phyloP scores from a whole-genome alignment of 345 rosid genomes.

The Hibiscus syriacus region DNA sequence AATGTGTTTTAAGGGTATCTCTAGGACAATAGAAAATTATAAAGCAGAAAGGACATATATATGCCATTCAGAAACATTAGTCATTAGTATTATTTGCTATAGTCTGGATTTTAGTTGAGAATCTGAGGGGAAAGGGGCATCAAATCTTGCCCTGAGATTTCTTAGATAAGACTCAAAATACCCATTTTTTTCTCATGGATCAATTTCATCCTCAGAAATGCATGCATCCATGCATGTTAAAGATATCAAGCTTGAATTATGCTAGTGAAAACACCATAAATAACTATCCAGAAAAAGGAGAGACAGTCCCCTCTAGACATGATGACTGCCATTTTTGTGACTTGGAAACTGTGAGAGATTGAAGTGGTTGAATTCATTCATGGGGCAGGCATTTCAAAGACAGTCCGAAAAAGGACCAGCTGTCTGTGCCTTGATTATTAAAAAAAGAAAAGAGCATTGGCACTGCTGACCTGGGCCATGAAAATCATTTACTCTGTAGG shows the following conservation, averaged over 20 bases:
- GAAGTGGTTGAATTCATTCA: not conserved
- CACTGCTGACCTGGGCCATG: conserved; percentile 9
- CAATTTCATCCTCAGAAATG: conserved; percentile 3
- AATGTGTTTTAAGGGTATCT: conserved; percentile 14
- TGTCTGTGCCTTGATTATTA: not conserved
- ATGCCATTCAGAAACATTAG: conserved; percentile 9
- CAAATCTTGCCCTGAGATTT: not conserved
- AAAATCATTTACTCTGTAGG: not conserved
- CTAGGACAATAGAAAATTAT: conserved; percentile 12
- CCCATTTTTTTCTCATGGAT: not conserved
- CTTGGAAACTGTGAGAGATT: conserved; percentile 3
- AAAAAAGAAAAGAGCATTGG: not conserved
- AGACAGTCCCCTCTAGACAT: not conserved
- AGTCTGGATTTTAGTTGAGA: conserved; percentile 9
- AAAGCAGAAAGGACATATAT: conserved; percentile 14
- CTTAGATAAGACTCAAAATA: not conserved
- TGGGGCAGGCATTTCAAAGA: not conserved
- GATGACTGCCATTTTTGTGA: conserved; percentile 9
- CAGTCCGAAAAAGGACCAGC: not conserved
- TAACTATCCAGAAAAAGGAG: not conserved
- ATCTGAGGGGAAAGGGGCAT: conserved; percentile 14
- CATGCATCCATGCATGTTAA: not conserved
- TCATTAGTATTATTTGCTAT: not conserved
- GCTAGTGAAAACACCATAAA: not conserved
- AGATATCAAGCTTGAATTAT: not conserved